A percentile compares a stretch with the other conserved stretches of the same genome.
Conservation (phyloP, 78 protist species). For the Polysphondylium violaceum region DNA sequence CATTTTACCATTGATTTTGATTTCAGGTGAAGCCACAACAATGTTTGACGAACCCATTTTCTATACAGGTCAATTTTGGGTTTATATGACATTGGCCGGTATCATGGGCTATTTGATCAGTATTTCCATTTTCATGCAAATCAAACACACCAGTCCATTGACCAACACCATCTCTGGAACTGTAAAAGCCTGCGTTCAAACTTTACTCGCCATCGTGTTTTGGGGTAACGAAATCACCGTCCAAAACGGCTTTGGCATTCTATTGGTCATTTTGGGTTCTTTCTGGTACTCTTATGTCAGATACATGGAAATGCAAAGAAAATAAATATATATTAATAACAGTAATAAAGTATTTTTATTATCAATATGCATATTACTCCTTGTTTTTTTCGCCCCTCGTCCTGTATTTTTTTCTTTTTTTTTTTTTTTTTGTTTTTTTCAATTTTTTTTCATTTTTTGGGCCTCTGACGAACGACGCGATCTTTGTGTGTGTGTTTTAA, state of each 20-base stretch:
- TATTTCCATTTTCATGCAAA: constrained; percentile 89
- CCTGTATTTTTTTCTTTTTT: constrained; percentile 5
- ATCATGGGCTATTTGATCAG: constrained; percentile 76
- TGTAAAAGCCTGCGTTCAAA: constrained; percentile 89
- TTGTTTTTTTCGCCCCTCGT: no score
- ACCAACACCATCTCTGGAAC: constrained; percentile 92
- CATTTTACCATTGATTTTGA: constrained; percentile 74
- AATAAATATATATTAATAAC: not conserved
- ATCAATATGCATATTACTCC: no score
- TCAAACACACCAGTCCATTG: constrained; percentile 91
- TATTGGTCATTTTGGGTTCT: constrained; percentile 86
- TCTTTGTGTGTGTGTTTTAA: no score
- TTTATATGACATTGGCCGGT: constrained; percentile 84
- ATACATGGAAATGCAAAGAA: constrained; percentile 73
- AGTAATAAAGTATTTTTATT: no score
- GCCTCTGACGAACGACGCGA: no score
- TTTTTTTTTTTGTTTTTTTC: not conserved
- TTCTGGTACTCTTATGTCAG: constrained; percentile 86
- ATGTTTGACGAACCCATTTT: constrained; percentile 8
- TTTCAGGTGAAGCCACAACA: constrained; percentile 81
- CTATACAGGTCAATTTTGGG: constrained; percentile 73
- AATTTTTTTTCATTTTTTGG: not conserved
- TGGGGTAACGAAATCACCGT: constrained; percentile 58
- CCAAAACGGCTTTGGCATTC: constrained; percentile 80
- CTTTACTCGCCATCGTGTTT: constrained; percentile 77